Conservation (phyloP, 768 basidiomycete species). For the Leccinum variicolor region DNA sequence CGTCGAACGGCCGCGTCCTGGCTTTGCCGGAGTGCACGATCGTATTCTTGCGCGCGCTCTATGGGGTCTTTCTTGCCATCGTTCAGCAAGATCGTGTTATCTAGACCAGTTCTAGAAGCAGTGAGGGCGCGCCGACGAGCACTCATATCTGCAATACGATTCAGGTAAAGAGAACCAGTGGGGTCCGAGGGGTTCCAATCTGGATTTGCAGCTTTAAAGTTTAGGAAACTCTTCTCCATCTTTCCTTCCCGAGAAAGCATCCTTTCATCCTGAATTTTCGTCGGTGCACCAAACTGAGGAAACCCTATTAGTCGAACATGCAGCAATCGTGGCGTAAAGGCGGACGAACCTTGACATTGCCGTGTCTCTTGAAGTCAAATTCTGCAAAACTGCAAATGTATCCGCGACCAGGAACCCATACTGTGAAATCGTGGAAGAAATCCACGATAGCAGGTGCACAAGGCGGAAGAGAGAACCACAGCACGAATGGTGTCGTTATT, state of each 20-base stretch:
- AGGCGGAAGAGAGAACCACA: constrained; percentile 87
- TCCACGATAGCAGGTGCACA: constrained; percentile 93
- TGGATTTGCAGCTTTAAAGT: constrained; percentile 94
- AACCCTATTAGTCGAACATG: neutral
- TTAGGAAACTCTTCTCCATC: constrained; percentile 98
- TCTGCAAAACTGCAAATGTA: constrained; percentile 98
- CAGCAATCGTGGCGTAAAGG: neutral
- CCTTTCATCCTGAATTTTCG: constrained; percentile 60
- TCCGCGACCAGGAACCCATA: constrained; percentile 94
- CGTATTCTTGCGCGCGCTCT: constrained; percentile 70
- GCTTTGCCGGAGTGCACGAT: constrained; percentile 69
- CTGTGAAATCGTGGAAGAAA: constrained; percentile 97
- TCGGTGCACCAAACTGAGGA: constrained; percentile 80
- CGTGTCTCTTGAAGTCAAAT: constrained; percentile 95
- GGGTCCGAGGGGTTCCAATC: constrained; percentile 95
- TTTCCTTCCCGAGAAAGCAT: constrained; percentile 90
- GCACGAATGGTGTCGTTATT: constrained; percentile 87
- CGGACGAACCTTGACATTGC: constrained; percentile 74
- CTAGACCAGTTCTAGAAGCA: constrained; percentile 24
- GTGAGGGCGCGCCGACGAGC: constrained; percentile 38
- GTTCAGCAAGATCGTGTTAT: constrained; percentile 29
- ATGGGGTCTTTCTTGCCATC: constrained; percentile 36
- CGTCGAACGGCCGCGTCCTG: constrained; percentile 49
- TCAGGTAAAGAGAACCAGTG: constrained; percentile 86
- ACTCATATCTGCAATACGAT: constrained; percentile 71